Evolutionary conservation across 768 basidiomycete species (phyloP).

Genomic region (Suillus clintonianus): DNA sequence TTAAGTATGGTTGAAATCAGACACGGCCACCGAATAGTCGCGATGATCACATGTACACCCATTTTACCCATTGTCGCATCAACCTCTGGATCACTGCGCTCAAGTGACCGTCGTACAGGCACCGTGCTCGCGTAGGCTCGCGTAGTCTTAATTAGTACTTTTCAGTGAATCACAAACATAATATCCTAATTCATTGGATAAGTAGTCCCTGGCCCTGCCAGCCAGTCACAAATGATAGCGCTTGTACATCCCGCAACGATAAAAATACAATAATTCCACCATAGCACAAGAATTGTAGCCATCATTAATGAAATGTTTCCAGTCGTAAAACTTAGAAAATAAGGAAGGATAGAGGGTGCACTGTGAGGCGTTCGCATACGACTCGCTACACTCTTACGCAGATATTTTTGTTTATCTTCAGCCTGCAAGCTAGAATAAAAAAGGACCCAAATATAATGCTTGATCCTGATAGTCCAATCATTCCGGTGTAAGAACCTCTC

Average conservation of each 20-base stretch:
- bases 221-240: neutral
- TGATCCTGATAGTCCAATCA: conserved; percentile 62
- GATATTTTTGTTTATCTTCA: conserved; percentile 45
- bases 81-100: neutral
- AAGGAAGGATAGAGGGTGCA: conserved; percentile 20
- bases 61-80: conserved; percentile 1
- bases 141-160: too few relatives aligned
- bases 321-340: conserved; percentile 16
- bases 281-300: neutral
- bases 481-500: conserved; percentile 47
- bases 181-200: neutral
- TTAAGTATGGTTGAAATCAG: neutral
- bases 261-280: conserved; percentile 1
- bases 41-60: neutral
- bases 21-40: neutral
- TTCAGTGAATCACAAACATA: neutral
- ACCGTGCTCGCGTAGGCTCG: too few relatives aligned
- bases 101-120: neutral
- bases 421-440: conserved; percentile 52
- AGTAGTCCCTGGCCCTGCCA: neutral
- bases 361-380: neutral
- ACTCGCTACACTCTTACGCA: conserved; percentile 46
- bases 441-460: conserved; percentile 61
- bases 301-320: conserved; percentile 1
- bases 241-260: neutral